Evolutionary conservation across 2,329 filamentous ascomycete species (phyloP), one percentile per base, ranked within the genome.

Genomic region (Stagonosporopsis chrysanthemi): DNA sequence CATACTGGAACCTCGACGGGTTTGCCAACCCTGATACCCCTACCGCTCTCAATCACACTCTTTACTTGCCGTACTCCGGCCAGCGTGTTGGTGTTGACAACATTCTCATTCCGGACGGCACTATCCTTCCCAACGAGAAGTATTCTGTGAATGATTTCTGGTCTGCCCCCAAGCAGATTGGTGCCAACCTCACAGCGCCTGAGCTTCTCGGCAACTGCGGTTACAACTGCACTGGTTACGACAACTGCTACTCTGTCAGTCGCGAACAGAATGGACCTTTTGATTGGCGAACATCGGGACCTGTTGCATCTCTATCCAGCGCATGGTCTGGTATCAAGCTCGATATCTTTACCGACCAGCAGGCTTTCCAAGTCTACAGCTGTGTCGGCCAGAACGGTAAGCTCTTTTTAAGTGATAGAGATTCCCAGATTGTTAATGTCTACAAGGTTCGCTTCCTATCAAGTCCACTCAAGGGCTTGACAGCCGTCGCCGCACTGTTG

Each of bases 361-460:
- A 90, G 11, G 92, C 91, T 3, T 88, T 96, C 77, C 93, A 97
- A 78, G 83, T 97, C 68, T 97, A 96, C 81, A 88, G 86, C 61
- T 97, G 93, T 82, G 87, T 86, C 67, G 85, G 86, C 22, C 87
- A 91, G 79, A 88, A 96, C 77, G 91, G 91, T 66, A 64, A 23
- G 64, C 66, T 9, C 7, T 24, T 31, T 0, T 9, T 9, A 24
- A 33, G 15, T 8, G 9, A 2, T 17, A 3, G 9, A 49, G 14
- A n/a, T 6, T 3, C 4, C 41, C 6, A 23, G 31, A 23, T n/a
- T 33, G 17, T 49, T 65, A 55, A 70, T 57, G 23, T 22, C 6
- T 5, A 4, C 29, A 22, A 81, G 80, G 78, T 24, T 77, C 82
- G 1, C 77, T 90, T 60, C 80, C 89, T 0, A 68, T 92, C 60